Conservation (phyloP, 495 filamentous ascomycete species). For the Rhypophila decipiens region DNA sequence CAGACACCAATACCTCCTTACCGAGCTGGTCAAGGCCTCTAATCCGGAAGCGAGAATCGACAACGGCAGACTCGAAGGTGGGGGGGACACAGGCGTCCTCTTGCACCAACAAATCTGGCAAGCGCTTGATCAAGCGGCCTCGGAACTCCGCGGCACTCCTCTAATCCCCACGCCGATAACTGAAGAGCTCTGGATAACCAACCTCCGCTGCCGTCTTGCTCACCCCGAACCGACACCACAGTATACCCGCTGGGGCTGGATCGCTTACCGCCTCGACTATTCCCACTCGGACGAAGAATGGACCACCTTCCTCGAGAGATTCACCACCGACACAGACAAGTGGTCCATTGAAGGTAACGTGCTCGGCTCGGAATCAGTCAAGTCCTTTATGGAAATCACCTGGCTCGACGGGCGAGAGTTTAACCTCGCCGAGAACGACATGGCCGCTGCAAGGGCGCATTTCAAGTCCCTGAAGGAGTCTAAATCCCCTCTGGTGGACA, state of each 20-base stretch:
- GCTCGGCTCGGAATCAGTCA: neutral
- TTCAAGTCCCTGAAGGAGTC: conserved; percentile 1
- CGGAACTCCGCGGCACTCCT: too few relatives aligned
- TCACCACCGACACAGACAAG: conserved; percentile 1
- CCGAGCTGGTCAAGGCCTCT: too few relatives aligned
- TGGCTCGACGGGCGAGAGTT: conserved; percentile 13
- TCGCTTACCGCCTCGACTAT: conserved; percentile 13
- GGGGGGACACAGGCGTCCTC: too few relatives aligned
- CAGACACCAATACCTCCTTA: too few relatives aligned
- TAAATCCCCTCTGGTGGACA: neutral
- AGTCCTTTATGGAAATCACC: conserved; percentile 3
- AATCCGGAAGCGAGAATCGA: too few relatives aligned
- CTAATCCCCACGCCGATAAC: neutral
- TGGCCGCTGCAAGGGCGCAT: conserved; percentile 8
- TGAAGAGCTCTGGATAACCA: conserved; percentile 8
- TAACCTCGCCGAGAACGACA: conserved; percentile 10
- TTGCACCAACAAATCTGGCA: neutral
- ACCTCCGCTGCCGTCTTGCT: neutral
- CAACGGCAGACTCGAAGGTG: too few relatives aligned
- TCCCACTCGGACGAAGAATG: conserved; percentile 7
- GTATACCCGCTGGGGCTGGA: conserved; percentile 11
- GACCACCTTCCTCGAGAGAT: conserved; percentile 2
- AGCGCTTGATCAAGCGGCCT: too few relatives aligned
- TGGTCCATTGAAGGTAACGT: conserved; percentile 4
- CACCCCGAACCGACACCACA: neutral